phyloP scores from a whole-genome alignment of 768 basidiomycete genomes.

The Sporobolomyces pararoseus region DNA sequence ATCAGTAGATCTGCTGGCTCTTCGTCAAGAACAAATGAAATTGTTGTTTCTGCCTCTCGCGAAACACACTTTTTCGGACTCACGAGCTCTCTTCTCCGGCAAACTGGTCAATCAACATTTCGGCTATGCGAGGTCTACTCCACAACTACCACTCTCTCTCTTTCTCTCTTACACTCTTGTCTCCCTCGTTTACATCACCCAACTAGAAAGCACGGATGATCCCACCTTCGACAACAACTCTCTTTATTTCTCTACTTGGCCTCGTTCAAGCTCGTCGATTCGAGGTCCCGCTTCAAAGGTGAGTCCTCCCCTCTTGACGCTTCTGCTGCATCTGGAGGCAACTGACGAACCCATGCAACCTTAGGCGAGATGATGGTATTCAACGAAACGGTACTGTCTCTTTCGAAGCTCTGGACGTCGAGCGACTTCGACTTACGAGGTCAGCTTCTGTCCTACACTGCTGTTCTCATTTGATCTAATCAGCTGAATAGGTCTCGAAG shows the following conservation, averaged over 20 bases:
- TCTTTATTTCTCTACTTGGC: not conserved
- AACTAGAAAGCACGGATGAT: not conserved
- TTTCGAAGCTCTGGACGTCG: slow-evolving; percentile 3
- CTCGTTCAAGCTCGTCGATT: not conserved
- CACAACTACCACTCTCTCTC: not conserved
- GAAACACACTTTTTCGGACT: too few species aligned
- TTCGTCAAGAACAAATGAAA: too few species aligned
- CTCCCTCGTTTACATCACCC: not conserved
- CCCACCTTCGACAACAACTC: not conserved
- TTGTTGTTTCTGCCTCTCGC: too few species aligned
- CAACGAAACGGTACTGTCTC: not conserved
- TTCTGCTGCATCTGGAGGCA: not conserved
- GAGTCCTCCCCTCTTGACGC: not conserved
- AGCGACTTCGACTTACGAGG: not conserved
- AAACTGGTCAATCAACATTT: slow-evolving; percentile 4
- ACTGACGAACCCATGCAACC: not conserved
- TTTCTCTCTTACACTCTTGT: not conserved
- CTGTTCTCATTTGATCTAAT: too few species aligned
- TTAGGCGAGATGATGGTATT: slow-evolving; percentile 3
- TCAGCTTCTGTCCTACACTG: not conserved
- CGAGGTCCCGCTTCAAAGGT: slow-evolving; percentile 8
- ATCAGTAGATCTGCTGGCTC: too few species aligned
- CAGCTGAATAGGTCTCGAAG: too few species aligned
- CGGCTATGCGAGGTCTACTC: slow-evolving; percentile 3
- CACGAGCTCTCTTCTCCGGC: not conserved